Percentiles rank a stretch among this genome's conserved stretches.
Evolutionary conservation across 2,329 filamentous ascomycete species (phyloP).

Genomic region (Blumeria graminis): DNA sequence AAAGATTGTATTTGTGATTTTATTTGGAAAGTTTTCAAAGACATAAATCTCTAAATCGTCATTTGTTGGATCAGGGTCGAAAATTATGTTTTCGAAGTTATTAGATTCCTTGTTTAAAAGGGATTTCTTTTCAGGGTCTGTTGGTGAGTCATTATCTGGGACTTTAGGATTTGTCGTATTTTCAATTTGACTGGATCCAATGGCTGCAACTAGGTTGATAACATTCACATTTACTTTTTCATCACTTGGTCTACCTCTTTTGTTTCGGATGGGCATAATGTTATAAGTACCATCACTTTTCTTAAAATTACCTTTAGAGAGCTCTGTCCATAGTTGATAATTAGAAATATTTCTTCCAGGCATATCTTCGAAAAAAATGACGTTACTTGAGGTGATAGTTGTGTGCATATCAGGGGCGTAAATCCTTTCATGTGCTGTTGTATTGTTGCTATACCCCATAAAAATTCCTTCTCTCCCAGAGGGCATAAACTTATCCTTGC

Average conservation of each 20-base stretch:
- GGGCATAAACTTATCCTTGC: conserved; percentile 1
- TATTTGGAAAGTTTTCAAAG: not conserved
- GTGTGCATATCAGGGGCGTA: not conserved
- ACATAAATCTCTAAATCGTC: not conserved
- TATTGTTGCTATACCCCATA: conserved; percentile 1
- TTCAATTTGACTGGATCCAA: no score
- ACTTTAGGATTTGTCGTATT: no score
- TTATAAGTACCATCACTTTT: no score
- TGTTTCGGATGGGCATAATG: no score
- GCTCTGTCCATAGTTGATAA: not conserved
- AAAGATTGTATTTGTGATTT: not conserved
- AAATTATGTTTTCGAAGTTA: not conserved
- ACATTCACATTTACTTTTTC: no score
- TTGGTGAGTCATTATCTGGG: no score
- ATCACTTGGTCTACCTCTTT: no score
- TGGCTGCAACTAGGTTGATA: no score
- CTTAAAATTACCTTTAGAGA: not conserved
- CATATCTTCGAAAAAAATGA: not conserved
- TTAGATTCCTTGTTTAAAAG: not conserved
- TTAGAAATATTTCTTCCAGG: not conserved
- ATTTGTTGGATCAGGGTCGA: not conserved
- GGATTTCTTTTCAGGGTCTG: no score
- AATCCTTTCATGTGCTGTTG: not conserved
- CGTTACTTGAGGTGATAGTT: not conserved
- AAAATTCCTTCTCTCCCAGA: conserved; percentile 1